Evolutionary conservation across 345 rosid species (phyloP), one percentile per base, ranked within the genome.

Genomic region (thale cress (Arabidopsis thaliana)): DNA sequence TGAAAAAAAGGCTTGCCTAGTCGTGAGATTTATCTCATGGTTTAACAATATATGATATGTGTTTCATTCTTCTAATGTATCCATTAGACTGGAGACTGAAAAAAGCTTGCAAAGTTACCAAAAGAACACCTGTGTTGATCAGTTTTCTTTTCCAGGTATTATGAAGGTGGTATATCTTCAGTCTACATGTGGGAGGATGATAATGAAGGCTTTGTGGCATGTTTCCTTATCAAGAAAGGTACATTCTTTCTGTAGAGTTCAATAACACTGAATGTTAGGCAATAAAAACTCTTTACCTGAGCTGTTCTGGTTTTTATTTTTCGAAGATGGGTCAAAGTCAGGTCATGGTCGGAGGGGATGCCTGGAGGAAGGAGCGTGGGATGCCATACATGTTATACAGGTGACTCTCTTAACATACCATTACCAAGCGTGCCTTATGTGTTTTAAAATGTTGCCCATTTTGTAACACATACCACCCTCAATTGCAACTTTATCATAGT

Each of bases 301-400:
- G 71, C 24, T 72, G 46, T 49, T 75, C 11, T 46, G 61, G 4
- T 71, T 37, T 45, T 64, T 48, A 24, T 62, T 59, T 72, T 10
- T 73, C 33, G 32, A 82, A 95, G 97, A 91, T 85, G 97, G 99
- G 72, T 92, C 99, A 67, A 92, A 85, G 81, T 85, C 88, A 36
- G 99, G 85, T 32, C 97, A 91, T n/a, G 99, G 98, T 30, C 83
- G 91, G 78, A 88, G 97, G 73, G 97, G 97, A 72, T 90, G 84
- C 82, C 82, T 95, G 71, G 96, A 95, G 62, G 97, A 92, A 86
- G 99, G 99, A 61, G 88, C 96, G 3, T 95, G 99, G 99, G 99
- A 92, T 82, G 95, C 97, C 61, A 87, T 95, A 79, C 97, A 95
- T 83, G 99, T 90, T 58, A 87, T 95, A 78, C 88, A 95, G 93